Base-by-base conservation (phyloP, 2,329 filamentous ascomycete species). In the Mycosphaerella arachidis region DNA sequence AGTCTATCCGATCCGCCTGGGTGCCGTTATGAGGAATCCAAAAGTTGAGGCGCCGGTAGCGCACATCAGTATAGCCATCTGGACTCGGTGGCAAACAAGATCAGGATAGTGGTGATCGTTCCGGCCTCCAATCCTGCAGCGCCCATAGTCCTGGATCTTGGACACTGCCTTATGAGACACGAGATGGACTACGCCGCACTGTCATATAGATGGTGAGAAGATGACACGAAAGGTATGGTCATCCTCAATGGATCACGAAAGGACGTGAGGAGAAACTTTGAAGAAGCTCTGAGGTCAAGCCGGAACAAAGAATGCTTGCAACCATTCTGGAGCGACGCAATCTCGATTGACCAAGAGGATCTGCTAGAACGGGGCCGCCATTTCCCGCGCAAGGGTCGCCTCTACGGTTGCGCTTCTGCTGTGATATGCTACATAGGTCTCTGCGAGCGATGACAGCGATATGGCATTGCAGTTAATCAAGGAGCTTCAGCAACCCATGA, bases 191-290 rank as follows among this genome's bases (percentile, higher is more conserved):
- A 48, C 30, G 48, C 55, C 8, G 61, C 58, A 20, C 52, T 63
- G 5, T 63, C 61, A 4, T 63, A 63, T 29, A 45, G 35, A 27
- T 63, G 61, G 61, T 52, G 61, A 20, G 52, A 20, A 9, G 52
- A 57, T 31, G 24, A 37, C 7, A 31, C 29, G 20, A 35, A 33
- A 20, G 45, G 31, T 8, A 35, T 46, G 24, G 46, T 59, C 30
- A 55, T 27, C 1, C n/a, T 51, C n/a, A 59, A 37, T 43, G 52
- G 57, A 18, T 29, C 40, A 20, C 50, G 48, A 18, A 51, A 40
- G 27, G 16, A 48, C 5, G 48, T 59, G 4, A 45, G 57, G n/a
- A 55, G 20, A n/a, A 37, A 20, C 18, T 45, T 55, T 31, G 57
- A 43, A 3, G 35, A 40, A 10, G 33, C 45, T 8, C 45, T 59